Evolutionary conservation across 805 yeast species (phyloP).

Genomic region (Metschnikowia drakensbergensis): DNA sequence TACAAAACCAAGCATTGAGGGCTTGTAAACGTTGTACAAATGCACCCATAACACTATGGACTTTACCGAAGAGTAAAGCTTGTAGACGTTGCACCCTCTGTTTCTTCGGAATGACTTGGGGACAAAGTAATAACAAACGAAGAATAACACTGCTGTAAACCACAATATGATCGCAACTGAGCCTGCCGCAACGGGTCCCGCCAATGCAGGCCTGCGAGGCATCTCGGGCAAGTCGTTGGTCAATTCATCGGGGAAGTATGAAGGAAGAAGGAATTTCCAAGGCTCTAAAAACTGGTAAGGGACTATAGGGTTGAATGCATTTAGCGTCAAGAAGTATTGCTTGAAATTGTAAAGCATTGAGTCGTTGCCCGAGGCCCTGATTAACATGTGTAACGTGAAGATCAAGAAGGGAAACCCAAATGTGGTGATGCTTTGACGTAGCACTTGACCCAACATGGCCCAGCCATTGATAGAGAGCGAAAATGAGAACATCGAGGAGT

Average conservation of each 20-base stretch:
- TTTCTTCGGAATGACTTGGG: slow-evolving; percentile 18
- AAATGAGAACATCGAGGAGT: neutral
- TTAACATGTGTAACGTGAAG: slow-evolving; percentile 33
- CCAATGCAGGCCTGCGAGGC: neutral
- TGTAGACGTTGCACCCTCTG: slow-evolving; percentile 19
- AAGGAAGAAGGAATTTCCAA: neutral
- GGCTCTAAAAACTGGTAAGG: slow-evolving; percentile 26
- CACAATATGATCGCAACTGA: slow-evolving; percentile 23
- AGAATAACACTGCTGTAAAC: slow-evolving; percentile 10
- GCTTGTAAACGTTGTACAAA: slow-evolving; percentile 42
- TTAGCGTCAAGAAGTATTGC: slow-evolving; percentile 13
- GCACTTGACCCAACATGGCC: slow-evolving; percentile 30
- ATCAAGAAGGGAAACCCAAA: slow-evolving; percentile 45
- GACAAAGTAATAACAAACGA: slow-evolving; percentile 13
- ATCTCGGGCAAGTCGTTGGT: neutral
- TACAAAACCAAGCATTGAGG: slow-evolving; percentile 37
- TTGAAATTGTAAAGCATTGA: slow-evolving; percentile 14
- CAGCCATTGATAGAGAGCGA: slow-evolving; percentile 13
- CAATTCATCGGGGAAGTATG: neutral
- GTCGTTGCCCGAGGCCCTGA: slow-evolving; percentile 18
- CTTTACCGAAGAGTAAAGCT: slow-evolving; percentile 46
- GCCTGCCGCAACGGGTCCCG: slow-evolving; percentile 17
- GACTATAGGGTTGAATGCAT: slow-evolving; percentile 24
- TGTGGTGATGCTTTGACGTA: slow-evolving; percentile 29
- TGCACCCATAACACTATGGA: slow-evolving; percentile 46